Evolutionary conservation across 1,284 basidiomycete species (phyloP).

Genomic region (Ceratobasidium sp.): DNA sequence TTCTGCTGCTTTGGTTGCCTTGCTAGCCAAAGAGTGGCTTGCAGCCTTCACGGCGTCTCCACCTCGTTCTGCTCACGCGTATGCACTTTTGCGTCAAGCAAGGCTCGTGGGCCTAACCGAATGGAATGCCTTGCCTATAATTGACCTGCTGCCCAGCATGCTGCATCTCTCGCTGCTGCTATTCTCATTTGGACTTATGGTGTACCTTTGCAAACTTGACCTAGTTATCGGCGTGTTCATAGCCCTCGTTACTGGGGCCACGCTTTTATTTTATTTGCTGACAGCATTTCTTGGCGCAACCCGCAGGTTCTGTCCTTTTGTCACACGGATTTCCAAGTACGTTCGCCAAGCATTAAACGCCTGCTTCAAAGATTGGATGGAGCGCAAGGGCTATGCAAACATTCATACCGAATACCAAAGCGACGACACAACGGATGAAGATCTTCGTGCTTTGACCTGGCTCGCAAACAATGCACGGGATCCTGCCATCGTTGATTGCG

Average conservation of each 20-base stretch:
- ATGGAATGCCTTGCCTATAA: conserved; percentile 12
- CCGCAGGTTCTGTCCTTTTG: not conserved
- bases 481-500: conserved; percentile 5
- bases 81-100: not conserved
- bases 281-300: not conserved
- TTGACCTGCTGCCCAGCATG: conserved; percentile 19
- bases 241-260: not conserved
- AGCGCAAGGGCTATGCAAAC: too few relatives aligned
- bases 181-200: conserved; percentile 8
- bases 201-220: conserved; percentile 16
- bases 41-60: not conserved
- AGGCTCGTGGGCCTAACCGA: not conserved
- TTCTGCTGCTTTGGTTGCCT: not conserved
- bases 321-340: conserved; percentile 4
- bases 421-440: not conserved
- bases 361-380: too few relatives aligned
- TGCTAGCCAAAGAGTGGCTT: conserved; percentile 38
- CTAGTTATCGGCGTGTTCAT: not conserved
- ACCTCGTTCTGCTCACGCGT: not conserved
- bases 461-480: conserved; percentile 4
- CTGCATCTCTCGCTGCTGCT: conserved; percentile 30
- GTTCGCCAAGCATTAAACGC: not conserved
- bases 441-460: conserved; percentile 1
- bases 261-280: not conserved
- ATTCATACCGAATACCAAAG: too few relatives aligned